A percentile compares a stretch with the other conserved stretches of the same genome.
Evolutionary conservation across 148 eudicot species (phyloP).

Genomic region (Arbutus unedo): DNA sequence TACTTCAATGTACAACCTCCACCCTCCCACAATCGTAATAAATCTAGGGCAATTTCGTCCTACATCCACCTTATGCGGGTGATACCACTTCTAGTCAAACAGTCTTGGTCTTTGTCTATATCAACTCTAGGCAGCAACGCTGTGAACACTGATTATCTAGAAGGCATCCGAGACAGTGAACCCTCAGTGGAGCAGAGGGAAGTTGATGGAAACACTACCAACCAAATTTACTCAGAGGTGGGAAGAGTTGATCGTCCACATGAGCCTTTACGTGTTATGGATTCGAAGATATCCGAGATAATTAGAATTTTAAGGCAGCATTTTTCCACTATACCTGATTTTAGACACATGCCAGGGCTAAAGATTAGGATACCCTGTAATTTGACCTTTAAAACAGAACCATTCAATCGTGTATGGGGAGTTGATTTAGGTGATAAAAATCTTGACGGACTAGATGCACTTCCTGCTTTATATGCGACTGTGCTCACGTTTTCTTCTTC

Average conservation of each 20-base stretch:
- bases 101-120: slow-evolving; percentile 89
- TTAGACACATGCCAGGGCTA: slow-evolving; percentile 66
- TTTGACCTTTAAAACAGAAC: slow-evolving; percentile 66
- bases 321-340: slow-evolving; percentile 84
- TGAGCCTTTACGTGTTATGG: slow-evolving; percentile 91
- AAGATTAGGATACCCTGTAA: slow-evolving; percentile 72
- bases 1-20: slow-evolving; percentile 59
- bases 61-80: slow-evolving; percentile 72
- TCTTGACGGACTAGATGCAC: slow-evolving; percentile 31
- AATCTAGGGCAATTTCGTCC: slow-evolving; percentile 52
- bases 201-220: slow-evolving; percentile 20
- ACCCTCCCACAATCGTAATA: slow-evolving; percentile 46
- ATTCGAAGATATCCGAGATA: slow-evolving; percentile 74
- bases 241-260: slow-evolving; percentile 45
- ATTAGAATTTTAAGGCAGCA: slow-evolving; percentile 65
- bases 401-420: slow-evolving; percentile 52
- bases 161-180: slow-evolving; percentile 48
- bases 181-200: slow-evolving; percentile 39
- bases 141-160: slow-evolving; percentile 36
- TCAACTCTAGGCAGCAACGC: slow-evolving; percentile 40
- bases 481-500: slow-evolving; percentile 80
- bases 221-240: slow-evolving; percentile 26
- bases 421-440: slow-evolving; percentile 24
- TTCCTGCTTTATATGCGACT: slow-evolving; percentile 76
- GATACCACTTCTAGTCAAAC: slow-evolving; percentile 68